A percentile compares a stretch with the other conserved stretches of the same genome.
Evolutionary conservation across 2,329 filamentous ascomycete species (phyloP).

Genomic region (Alternaria longipes): DNA sequence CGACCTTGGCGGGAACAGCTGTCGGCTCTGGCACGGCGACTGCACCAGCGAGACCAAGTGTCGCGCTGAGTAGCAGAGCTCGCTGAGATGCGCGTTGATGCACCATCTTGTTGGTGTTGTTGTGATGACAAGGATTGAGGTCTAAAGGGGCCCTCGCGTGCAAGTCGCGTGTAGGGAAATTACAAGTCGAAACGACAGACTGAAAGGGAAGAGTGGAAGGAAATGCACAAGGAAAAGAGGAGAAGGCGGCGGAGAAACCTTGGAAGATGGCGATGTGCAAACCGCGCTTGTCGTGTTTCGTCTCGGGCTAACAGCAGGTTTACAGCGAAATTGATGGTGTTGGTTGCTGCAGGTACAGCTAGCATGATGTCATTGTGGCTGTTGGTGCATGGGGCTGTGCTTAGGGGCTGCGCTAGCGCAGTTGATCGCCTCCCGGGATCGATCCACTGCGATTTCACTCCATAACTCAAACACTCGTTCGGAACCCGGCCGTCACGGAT

Average conservation of each 20-base stretch:
- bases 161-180: not conserved
- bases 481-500: not conserved
- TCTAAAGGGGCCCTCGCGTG: constrained; percentile 9
- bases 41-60: constrained; percentile 34
- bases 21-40: constrained; percentile 46
- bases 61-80: constrained; percentile 34
- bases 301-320: constrained; percentile 18
- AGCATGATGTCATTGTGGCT: constrained; percentile 18
- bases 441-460: constrained; percentile 1
- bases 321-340: constrained; percentile 11
- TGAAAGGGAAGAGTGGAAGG: constrained; percentile 9
- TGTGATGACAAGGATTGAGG: not conserved
- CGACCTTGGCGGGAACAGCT: constrained; percentile 39
- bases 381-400: not conserved
- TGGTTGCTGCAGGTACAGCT: constrained; percentile 16
- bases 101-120: constrained; percentile 25
- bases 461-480: not conserved
- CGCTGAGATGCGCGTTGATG: constrained; percentile 24
- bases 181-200: constrained; percentile 22
- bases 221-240: constrained; percentile 3
- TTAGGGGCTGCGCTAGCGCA: not conserved
- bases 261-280: constrained; percentile 2
- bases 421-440: constrained; percentile 13
- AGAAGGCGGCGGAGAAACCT: not conserved
- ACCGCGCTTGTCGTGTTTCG: constrained; percentile 8